Percentiles rank a stretch among this genome's conserved stretches.
Conservation (phyloP, 1,139 yeast species). For the Yamadazyma jaroonii region DNA sequence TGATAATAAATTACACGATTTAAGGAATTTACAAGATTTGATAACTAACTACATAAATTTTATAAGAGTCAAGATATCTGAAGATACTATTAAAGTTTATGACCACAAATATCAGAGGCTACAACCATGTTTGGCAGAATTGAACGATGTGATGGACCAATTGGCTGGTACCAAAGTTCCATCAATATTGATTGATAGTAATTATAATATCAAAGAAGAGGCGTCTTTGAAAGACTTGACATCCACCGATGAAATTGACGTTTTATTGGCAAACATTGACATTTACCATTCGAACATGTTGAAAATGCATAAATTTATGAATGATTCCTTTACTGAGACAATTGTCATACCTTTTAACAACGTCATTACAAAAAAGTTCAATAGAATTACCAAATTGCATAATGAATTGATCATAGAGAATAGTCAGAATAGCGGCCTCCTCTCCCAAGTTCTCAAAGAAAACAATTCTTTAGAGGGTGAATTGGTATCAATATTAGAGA, state of each 20-base stretch:
- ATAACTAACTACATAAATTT: conserved; percentile 10
- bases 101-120: conserved; percentile 14
- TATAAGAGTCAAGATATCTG: conserved; percentile 11
- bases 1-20: conserved; percentile 20
- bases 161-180: conserved; percentile 30
- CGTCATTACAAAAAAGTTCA: conserved; percentile 16
- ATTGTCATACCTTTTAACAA: conserved; percentile 16
- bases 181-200: conserved; percentile 17
- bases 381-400: conserved; percentile 18
- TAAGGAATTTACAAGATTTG: conserved; percentile 17
- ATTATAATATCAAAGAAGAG: conserved; percentile 1
- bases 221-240: conserved; percentile 25
- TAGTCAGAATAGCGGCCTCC: conserved; percentile 15
- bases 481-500: conserved; percentile 64
- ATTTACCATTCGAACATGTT: conserved; percentile 27
- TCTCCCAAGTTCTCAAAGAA: conserved; percentile 29
- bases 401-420: conserved; percentile 21
- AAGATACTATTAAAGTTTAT: conserved; percentile 13
- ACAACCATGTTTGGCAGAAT: conserved; percentile 21
- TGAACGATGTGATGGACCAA: conserved; percentile 24
- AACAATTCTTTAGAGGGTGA: conserved; percentile 62
- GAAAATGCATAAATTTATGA: conserved; percentile 22
- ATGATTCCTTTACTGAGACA: conserved; percentile 16
- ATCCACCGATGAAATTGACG: conserved; percentile 31
- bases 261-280: conserved; percentile 25